Evolutionary conservation across 257 asterid species (phyloP), one percentile per base, ranked within the genome.

Genomic region (Solanum gandarillasii): DNA sequence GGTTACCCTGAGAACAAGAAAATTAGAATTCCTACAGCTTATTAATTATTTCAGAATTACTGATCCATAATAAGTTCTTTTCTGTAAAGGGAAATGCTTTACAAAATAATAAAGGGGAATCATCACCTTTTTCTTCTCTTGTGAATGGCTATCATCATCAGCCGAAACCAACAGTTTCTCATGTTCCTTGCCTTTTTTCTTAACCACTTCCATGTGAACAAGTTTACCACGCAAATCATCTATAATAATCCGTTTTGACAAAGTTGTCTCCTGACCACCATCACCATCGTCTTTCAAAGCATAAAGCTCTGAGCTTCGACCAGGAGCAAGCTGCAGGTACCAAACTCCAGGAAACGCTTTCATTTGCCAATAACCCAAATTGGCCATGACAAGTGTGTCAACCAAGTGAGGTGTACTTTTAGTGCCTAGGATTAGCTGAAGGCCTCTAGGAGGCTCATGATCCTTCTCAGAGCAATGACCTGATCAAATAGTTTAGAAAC

Each of bases 281-380:
- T 92, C 95, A 67, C 93, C 92, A 88, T 93, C 94, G 43, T 93
- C 98, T 90, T 93, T 95, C 95, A 97, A 94, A 87, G 88, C 87
- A 92, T 97, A 96, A 60, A 97, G 98, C 90, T 97, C 98, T 0
- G 98, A 95, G 90, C 99, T 97, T 92, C 99, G 93, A 76, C 99
- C 99, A 4, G 98, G 95, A 88, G 99, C 99, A 88, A 96, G 96
- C 94, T 91, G 98, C 90, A 97, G 94, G 92, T 97, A 96, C 99
- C 98, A 97, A 38, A 97, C 96, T 78, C 99, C 99, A 72, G 99
- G 99, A 87, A 92, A 93, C 62, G 91, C 98, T 93, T 96, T 96
- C 99, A 97, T 96, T 94, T 97, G 99, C 99, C 99, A 97, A 89
- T 97, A 97, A 86, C 99, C 99, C 60, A 97, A 93, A 93, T 97